These are phyloP conservation scores for Fraxinus greggii DNA, from an alignment of 305 asterid species.

Conservation along the genomic window DNA sequence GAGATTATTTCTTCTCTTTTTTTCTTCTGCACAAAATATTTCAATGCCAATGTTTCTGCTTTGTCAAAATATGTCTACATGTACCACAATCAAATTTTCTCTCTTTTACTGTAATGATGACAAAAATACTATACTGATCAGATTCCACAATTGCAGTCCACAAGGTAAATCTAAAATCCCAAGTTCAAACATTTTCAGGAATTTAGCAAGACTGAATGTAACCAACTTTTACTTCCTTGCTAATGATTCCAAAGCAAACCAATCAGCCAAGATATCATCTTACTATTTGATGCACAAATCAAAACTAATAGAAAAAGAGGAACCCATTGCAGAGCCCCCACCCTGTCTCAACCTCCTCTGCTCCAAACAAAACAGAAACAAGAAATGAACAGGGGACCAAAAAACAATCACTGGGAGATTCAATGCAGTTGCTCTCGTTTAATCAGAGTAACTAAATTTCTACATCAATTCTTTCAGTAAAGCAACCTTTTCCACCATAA, in stretches of 20 bases:
- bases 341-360: background rate
- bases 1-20: background rate
- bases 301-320: background rate
- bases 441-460: background rate
- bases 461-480: background rate
- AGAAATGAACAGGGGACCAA: background rate
- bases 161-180: background rate
- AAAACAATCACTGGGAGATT: background rate
- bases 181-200: background rate
- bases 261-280: background rate
- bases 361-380: background rate
- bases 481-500: conserved; percentile 9
- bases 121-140: background rate
- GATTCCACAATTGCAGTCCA: conserved; percentile 2
- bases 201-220: background rate
- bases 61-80: background rate
- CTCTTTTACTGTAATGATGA: background rate
- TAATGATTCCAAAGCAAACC: background rate
- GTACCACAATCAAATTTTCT: background rate
- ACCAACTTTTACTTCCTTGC: background rate
- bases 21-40: background rate
- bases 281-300: conserved; percentile 3
- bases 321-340: background rate
- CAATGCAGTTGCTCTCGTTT: background rate
- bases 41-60: background rate